Percentiles rank a stretch among this genome's conserved stretches.
Conservation (phyloP, 768 basidiomycete species). For the Agrocybe praecox region DNA sequence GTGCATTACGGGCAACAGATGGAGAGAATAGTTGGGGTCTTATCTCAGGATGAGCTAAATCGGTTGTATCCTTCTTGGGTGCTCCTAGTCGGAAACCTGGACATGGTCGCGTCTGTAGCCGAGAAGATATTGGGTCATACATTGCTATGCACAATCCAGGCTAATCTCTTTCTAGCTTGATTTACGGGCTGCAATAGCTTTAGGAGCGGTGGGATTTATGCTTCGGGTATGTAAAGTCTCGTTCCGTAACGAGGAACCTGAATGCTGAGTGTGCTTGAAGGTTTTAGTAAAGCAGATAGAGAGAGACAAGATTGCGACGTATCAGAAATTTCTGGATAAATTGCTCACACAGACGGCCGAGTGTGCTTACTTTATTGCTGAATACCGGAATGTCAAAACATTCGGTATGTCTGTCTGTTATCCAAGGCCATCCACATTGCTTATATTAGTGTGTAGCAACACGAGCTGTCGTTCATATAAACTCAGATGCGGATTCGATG, state of each 20-base stretch:
- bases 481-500: constrained; percentile 7
- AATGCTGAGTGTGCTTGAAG: too few relatives aligned
- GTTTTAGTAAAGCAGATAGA: neutral
- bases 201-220: neutral
- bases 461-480: constrained; percentile 4
- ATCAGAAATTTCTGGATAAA: neutral
- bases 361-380: constrained; percentile 6
- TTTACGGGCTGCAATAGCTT: neutral
- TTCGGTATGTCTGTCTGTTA: neutral
- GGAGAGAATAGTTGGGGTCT: neutral
- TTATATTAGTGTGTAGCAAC: neutral
- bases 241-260: too few relatives aligned
- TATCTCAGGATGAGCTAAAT: neutral
- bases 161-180: constrained; percentile 1
- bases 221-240: constrained; percentile 1
- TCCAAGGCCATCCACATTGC: neutral
- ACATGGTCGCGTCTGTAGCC: neutral
- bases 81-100: neutral
- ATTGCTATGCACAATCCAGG: neutral
- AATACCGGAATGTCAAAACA: constrained; percentile 2
- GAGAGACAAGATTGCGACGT: neutral
- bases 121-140: neutral
- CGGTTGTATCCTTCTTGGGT: neutral
- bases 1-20: neutral
- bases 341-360: constrained; percentile 5